Evolutionary conservation across 2,329 filamentous ascomycete genomes (phyloP).

Genomic region (Aureobasidium sp.): DNA sequence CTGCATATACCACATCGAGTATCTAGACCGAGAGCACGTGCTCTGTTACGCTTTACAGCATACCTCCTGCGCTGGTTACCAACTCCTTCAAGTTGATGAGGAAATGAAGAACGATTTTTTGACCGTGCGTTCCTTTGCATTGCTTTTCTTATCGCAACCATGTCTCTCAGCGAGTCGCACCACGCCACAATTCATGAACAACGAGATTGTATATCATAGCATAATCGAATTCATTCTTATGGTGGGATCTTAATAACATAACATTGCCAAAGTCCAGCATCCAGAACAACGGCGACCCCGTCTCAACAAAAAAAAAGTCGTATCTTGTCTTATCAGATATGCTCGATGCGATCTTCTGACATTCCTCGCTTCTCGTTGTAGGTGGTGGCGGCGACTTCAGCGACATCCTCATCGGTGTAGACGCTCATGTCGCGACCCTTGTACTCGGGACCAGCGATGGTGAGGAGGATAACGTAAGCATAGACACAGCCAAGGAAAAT

Average conservation of each 20-base stretch:
- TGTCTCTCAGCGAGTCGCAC: neutral
- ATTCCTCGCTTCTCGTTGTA: slow-evolving; percentile 1
- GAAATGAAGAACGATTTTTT: neutral
- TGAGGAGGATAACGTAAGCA: slow-evolving; percentile 54
- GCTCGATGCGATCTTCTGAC: neutral
- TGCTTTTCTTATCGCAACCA: neutral
- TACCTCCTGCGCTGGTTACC: neutral
- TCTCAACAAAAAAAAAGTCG: neutral
- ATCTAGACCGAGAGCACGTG: neutral
- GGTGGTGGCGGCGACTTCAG: slow-evolving; percentile 24
- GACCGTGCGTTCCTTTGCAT: neutral
- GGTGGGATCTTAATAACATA: neutral
- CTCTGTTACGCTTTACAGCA: neutral
- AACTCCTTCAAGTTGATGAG: neutral
- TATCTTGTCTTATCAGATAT: neutral
- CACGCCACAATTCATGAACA: no score
- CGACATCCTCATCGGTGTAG: slow-evolving; percentile 26
- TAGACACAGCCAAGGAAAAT: slow-evolving; percentile 79
- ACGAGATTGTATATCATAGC: no score
- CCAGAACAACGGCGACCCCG: neutral
- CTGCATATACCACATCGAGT: no score
- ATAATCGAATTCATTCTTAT: neutral
- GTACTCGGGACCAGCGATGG: slow-evolving; percentile 53
- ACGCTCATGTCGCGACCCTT: slow-evolving; percentile 31
- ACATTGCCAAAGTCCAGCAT: neutral